phyloP scores from a whole-genome alignment of 257 asterid genomes.

The Capsicum baccatum region DNA sequence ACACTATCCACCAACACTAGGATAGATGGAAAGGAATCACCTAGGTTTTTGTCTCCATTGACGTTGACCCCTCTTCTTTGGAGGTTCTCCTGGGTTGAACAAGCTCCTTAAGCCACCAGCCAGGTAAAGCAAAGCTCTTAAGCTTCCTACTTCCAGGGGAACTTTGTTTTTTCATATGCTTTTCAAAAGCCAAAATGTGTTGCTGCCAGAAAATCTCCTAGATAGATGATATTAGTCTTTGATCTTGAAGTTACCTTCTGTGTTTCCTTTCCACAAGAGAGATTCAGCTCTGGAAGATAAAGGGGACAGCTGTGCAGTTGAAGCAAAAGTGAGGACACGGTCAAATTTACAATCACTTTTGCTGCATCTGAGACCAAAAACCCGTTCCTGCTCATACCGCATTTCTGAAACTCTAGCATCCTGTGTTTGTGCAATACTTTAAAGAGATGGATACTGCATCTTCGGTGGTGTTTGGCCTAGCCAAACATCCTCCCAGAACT shows the following conservation, averaged over 20 bases:
- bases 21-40: too few species aligned
- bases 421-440: background rate
- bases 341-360: too few species aligned
- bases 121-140: too few species aligned
- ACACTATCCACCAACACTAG: too few species aligned
- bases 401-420: background rate
- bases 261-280: background rate
- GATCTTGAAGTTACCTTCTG: background rate
- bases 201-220: background rate
- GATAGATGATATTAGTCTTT: background rate
- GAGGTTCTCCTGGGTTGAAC: too few species aligned
- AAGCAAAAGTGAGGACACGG: background rate
- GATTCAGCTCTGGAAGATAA: background rate
- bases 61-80: too few species aligned
- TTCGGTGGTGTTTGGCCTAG: background rate
- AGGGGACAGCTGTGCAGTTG: background rate
- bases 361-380: background rate
- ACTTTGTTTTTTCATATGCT: background rate
- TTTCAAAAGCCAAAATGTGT: background rate
- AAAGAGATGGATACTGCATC: conserved; percentile 1
- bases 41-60: too few species aligned
- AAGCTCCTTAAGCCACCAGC: too few species aligned
- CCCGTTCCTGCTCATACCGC: background rate
- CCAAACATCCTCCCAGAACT: conserved; percentile 1
- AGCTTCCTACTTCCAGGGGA: too few species aligned